phyloP scores from a whole-genome alignment of 768 basidiomycete genomes.

The Pisolithus albus region DNA sequence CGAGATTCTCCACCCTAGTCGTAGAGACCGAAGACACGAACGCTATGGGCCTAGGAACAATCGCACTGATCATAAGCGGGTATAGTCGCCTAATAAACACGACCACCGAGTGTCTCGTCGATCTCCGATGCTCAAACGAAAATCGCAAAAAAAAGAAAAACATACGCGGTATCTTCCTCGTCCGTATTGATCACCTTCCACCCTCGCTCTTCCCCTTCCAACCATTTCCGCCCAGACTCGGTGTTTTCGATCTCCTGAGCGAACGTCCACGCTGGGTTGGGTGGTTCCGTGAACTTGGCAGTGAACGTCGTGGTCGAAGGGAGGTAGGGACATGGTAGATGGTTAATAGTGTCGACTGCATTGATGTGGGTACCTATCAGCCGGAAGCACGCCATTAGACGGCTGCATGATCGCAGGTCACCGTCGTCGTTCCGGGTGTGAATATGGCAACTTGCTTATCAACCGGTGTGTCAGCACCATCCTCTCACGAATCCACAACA shows the following conservation, averaged over 20 bases:
- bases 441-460: no score
- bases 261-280: constrained; percentile 28
- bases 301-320: constrained; percentile 14
- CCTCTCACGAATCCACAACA: no score
- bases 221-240: constrained; percentile 25
- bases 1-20: constrained; percentile 34
- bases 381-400: no score
- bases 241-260: constrained; percentile 24
- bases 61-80: constrained; percentile 31
- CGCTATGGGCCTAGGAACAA: constrained; percentile 41
- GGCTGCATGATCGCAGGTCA: no score
- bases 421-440: no score
- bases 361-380: background rate
- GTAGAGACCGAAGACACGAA: constrained; percentile 34
- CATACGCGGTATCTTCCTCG: constrained; percentile 23
- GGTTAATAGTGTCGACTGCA: background rate
- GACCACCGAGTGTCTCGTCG: no score
- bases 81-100: constrained; percentile 21
- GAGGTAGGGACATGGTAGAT: constrained; percentile 22
- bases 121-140: no score
- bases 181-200: constrained; percentile 30
- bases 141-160: background rate
- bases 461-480: no score
- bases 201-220: constrained; percentile 29
- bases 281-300: constrained; percentile 23